Base-by-base conservation (phyloP, 208 protist genomes). In the Herpetomonas muscarum region DNA sequence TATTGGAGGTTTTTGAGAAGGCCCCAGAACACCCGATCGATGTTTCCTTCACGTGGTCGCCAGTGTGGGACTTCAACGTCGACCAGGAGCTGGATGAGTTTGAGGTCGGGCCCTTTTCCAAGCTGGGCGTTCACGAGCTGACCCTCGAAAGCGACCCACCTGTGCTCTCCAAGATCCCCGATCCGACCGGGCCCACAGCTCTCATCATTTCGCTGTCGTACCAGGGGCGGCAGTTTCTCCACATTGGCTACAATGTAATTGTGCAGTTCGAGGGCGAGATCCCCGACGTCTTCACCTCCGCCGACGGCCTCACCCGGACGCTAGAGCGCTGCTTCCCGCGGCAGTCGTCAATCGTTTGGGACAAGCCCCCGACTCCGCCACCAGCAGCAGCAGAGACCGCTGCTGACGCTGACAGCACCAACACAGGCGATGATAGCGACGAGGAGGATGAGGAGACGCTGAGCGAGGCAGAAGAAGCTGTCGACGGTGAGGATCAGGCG, bases 31-130 rank as follows among this genome's bases (percentile, higher is more conserved):
- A 80, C 1, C 3, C 70, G 7, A 81, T 92, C 17, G 81, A 89
- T 49, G 76, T 89, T 3, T 74, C 68, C 37, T 92, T 89, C 58
- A 77, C 57, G n/a, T 92, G 81, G 81, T 81, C 78, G 0, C 85
- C 85, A 1, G 76, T 92, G n/a, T 92, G 85, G 81, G 85, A 92
- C 62, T 85, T 85, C 47, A 49, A 70, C 7, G 81, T 92, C 0
- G 85, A 92, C 36, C 85, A 92, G 66, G 68, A 76, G 51, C 64
- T 92, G 10, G 85, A 92, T 37, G 81, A 87, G 60, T 71, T 92
- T 36, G 85, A 88, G 57, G 85, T 92, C 21, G 85, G 85, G 0
- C 85, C 85, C 2, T 56, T 92, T 3, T 48, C 58, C 0, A 79
- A 70, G 4, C 55, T 85, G 2, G 85, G 85, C 9, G 74, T 70